These are phyloP conservation scores for Eudorina sp. DNA, from an alignment of 139 green algal species.

Conservation along the genomic window DNA sequence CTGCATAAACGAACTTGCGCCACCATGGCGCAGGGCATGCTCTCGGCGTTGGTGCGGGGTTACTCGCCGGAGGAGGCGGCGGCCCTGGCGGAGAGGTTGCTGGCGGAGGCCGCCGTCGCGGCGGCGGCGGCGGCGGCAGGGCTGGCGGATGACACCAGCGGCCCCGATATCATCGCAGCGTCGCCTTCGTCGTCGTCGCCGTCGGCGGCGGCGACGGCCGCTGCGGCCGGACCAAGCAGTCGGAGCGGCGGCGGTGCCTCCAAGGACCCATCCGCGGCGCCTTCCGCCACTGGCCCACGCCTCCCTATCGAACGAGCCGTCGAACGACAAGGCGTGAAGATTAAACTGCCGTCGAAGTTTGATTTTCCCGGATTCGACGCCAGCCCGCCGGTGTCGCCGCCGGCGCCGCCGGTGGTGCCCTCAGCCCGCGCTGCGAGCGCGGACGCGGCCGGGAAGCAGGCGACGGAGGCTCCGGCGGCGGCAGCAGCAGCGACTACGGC, in stretches of 20 bases:
- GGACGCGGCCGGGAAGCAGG: not conserved
- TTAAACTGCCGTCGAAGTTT: slow-evolving; percentile 50
- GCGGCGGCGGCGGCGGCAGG: not conserved
- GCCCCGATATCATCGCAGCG: too few relatives aligned
- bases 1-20: too few relatives aligned
- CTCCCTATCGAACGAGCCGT: too few relatives aligned
- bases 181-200: not conserved
- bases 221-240: too few relatives aligned
- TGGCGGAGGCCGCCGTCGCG: not conserved
- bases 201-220: too few relatives aligned
- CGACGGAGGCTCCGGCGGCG: not conserved
- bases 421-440: too few relatives aligned
- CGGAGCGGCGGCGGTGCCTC: too few relatives aligned
- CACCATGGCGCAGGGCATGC: slow-evolving; percentile 20
- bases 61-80: not conserved
- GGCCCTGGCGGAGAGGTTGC: not conserved
- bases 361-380: slow-evolving; percentile 52
- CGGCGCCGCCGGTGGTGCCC: not conserved
- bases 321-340: not conserved
- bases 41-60: slow-evolving; percentile 10
- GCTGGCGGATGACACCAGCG: too few relatives aligned
- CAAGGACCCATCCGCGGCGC: too few relatives aligned
- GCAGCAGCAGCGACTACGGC: not conserved
- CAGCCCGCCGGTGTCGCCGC: not conserved
- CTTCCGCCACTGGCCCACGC: too few relatives aligned